Base-by-base conservation (phyloP, 176 grass and related monocot species). In the Dactylis glomerata region DNA sequence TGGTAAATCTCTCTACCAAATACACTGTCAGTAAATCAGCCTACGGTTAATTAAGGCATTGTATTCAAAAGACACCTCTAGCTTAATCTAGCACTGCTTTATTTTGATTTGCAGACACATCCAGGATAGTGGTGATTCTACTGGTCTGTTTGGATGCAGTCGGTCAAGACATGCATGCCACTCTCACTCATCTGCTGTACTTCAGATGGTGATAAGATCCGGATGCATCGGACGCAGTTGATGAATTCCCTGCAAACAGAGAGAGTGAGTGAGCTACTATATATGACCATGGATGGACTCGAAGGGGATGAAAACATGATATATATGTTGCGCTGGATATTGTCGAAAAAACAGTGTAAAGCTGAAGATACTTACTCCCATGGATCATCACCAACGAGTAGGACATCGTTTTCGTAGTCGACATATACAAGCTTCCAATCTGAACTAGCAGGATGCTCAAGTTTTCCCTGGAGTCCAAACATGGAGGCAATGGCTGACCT, bases 371-470 rank as follows among this genome's bases (percentile, higher is more conserved):
- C 93, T 84, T 92, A 99, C 96, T 99, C 93, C 93, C 96, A 99
- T 31, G 96, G 96, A 84, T 99, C 96, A 55, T 99, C 96, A 28
- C 93, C 96, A 20, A 99, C 96, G 1, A 99, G 90, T 82, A 99
- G 96, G 72, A 96, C 90, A 11, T 99, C 96, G 13, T 99, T 94
- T 89, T 99, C 96, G 14, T 96, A 99, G 88, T 96, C 96, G 0
- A 99, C 93, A 13, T 99, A 99, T 41, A 99, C 96, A 36, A 99
- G 93, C 86, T 96, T 99, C 96, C 96, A 99, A 23, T 96, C 89
- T 41, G 93, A 96, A 86, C 73, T 81, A 33, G 74, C 85, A 79
- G 93, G 88, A 38, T 92, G 89, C 79, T 96, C 96, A 32, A 99
- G 71, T 67, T 99, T 93, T 17, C 87, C 93, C 56, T 95, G 89